Conservation (phyloP, 2,329 filamentous ascomycete genomes). For the Fusarium pseudoanthophilum region DNA sequence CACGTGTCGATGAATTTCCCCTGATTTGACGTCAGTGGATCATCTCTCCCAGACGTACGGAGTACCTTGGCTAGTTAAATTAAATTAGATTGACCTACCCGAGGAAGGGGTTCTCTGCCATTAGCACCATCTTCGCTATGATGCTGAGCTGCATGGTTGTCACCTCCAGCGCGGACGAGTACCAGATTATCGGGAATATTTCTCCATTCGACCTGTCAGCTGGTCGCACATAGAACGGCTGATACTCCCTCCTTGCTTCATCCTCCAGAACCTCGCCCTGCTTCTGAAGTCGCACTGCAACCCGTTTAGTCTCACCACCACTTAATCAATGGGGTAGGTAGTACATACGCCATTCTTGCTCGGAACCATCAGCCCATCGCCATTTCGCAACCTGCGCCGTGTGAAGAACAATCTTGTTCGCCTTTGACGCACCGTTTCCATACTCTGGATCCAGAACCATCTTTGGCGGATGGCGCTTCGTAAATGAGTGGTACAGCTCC, state of each 20-base stretch:
- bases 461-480: constrained; percentile 51
- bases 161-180: constrained; percentile 52
- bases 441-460: constrained; percentile 50
- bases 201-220: constrained; percentile 52
- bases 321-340: not conserved
- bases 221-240: constrained; percentile 49
- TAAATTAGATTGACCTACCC: constrained; percentile 41
- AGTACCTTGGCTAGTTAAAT: too few species aligned
- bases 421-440: constrained; percentile 50
- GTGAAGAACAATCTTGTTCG: constrained; percentile 55
- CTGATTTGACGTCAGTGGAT: constrained; percentile 33
- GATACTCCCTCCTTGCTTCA: constrained; percentile 46
- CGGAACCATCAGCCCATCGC: constrained; percentile 52
- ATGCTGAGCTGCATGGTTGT: constrained; percentile 55
- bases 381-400: constrained; percentile 55
- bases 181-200: constrained; percentile 55
- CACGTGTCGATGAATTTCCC: constrained; percentile 41
- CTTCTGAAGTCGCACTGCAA: constrained; percentile 49
- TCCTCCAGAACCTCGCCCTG: constrained; percentile 52
- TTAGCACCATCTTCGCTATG: constrained; percentile 53
- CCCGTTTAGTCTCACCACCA: not conserved
- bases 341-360: constrained; percentile 52
- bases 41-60: too few species aligned
- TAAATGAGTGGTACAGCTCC: constrained; percentile 56
- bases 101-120: constrained; percentile 53